Evolutionary conservation across 75 land plant species (phyloP), one percentile per base, ranked within the genome.

Genomic region (Picea glauca): DNA sequence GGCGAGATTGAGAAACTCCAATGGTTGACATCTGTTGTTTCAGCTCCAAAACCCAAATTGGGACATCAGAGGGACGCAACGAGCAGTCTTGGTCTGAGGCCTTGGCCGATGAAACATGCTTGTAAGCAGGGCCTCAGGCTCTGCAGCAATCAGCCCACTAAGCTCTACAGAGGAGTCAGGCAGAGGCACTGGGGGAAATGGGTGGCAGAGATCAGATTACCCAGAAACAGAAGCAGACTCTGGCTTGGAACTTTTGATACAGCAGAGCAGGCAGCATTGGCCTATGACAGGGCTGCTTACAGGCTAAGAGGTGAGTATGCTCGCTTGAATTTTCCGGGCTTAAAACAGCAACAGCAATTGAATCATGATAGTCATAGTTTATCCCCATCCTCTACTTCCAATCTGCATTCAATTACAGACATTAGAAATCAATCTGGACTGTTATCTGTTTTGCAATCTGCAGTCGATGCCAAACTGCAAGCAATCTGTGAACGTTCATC

Each of bases 181-280:
- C 96, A 92, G 78, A 77, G 94, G 81, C 96, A 93, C 60, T 93
- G 94, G 96, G 96, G 96, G 1, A 93, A 93, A 73, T 93, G 96
- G 96, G 96, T 93, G 7, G 96, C 96, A 2, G 96, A 93, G 79
- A 93, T 93, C 14, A 77, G 94, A 32, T 56, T 92, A 9, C 92
- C 94, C 20, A 79, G 88, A 66, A 92, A 94, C 78, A 76, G 95
- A 35, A 90, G 90, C 0, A 50, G 97, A 38, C 84, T 88, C 0
- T 94, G 97, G 97, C 78, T 94, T 14, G 96, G 94, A 13, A 92
- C 94, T 1, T 94, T 92, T 60, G 88, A 86, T 76, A 89, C 89
- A 8, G 92, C 91, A 1, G 89, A 87, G 35, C 89, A 87, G 12
- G 91, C 91, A 0, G 89, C 91, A 6, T 58, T 85, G 1, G 91